These are phyloP conservation scores for Astrothelium macrocarpum DNA, from an alignment of 495 filamentous ascomycete genomes.

Conservation along the genomic window DNA sequence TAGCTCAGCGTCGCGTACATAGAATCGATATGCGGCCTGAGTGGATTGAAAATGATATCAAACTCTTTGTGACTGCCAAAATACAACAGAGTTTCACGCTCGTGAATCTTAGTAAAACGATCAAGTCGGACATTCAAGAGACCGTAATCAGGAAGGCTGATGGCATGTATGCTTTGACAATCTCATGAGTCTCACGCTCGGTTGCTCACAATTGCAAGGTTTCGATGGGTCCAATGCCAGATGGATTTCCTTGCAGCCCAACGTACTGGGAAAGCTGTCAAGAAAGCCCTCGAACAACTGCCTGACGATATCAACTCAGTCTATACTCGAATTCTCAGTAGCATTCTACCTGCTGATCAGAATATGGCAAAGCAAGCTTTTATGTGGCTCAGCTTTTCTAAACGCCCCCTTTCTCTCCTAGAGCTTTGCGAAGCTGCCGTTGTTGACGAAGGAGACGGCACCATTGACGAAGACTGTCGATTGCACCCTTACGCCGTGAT, in stretches of 20 bases:
- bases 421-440: conserved; percentile 16
- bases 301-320: conserved; percentile 10
- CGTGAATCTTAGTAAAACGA: conserved; percentile 4
- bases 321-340: conserved; percentile 9
- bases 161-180: conserved; percentile 7
- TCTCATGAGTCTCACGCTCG: background rate
- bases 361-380: conserved; percentile 10
- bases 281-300: conserved; percentile 9
- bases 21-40: background rate
- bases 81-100: conserved; percentile 4
- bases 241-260: conserved; percentile 9
- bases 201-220: conserved; percentile 6
- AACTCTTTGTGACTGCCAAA: background rate
- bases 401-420: conserved; percentile 8
- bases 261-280: conserved; percentile 11
- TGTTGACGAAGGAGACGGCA: conserved; percentile 8
- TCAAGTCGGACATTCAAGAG: conserved; percentile 4
- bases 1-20: background rate
- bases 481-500: background rate
- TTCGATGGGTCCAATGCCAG: conserved; percentile 13
- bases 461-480: conserved; percentile 10
- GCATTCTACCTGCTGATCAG: conserved; percentile 9
- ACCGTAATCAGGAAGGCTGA: background rate
- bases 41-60: conserved; percentile 7
- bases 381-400: conserved; percentile 14